Percentiles rank a stretch among this genome's conserved stretches.
Conservation (phyloP, 306 rosid genomes). For the Amphicarpaea edgeworthii region DNA sequence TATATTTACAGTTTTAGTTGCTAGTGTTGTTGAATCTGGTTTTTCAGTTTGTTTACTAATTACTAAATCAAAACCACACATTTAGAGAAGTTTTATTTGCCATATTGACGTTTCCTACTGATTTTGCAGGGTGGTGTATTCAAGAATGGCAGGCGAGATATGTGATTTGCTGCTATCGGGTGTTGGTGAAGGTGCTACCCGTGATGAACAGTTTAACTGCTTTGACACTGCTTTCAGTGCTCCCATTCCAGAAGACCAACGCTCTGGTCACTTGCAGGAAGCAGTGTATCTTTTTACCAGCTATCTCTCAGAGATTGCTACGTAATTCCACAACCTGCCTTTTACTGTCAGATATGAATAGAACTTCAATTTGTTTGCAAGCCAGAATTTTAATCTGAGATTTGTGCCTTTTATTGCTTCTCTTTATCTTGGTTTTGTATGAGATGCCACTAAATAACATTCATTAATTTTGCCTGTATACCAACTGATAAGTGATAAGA, state of each 20-base stretch:
- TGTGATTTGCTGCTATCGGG: slow-evolving; percentile 70
- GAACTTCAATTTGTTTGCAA: slow-evolving; percentile 22
- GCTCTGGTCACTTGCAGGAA: slow-evolving; percentile 83
- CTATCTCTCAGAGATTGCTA: slow-evolving; percentile 74
- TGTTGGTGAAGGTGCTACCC: slow-evolving; percentile 66
- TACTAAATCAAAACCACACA: slow-evolving; percentile 21
- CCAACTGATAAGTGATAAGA: background rate
- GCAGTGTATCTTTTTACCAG: slow-evolving; percentile 80
- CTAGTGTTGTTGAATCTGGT: slow-evolving; percentile 27
- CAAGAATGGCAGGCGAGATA: slow-evolving; percentile 89
- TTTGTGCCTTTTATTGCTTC: background rate
- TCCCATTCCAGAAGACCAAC: slow-evolving; percentile 84
- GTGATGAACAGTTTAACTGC: slow-evolving; percentile 80
- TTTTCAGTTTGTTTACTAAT: slow-evolving; percentile 27
- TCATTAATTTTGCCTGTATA: slow-evolving; percentile 18
- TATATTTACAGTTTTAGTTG: slow-evolving; percentile 5
- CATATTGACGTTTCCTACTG: slow-evolving; percentile 26
- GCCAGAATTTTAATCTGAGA: slow-evolving; percentile 42
- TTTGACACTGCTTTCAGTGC: slow-evolving; percentile 79
- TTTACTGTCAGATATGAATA: background rate
- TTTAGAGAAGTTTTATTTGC: slow-evolving; percentile 24
- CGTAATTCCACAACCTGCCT: slow-evolving; percentile 46
- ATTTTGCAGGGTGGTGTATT: slow-evolving; percentile 72
- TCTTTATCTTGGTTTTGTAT: slow-evolving; percentile 6
- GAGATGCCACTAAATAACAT: slow-evolving; percentile 27